Evolutionary conservation across 2,329 filamentous ascomycete genomes (phyloP).

Genomic region (Fusarium pininemorale): DNA sequence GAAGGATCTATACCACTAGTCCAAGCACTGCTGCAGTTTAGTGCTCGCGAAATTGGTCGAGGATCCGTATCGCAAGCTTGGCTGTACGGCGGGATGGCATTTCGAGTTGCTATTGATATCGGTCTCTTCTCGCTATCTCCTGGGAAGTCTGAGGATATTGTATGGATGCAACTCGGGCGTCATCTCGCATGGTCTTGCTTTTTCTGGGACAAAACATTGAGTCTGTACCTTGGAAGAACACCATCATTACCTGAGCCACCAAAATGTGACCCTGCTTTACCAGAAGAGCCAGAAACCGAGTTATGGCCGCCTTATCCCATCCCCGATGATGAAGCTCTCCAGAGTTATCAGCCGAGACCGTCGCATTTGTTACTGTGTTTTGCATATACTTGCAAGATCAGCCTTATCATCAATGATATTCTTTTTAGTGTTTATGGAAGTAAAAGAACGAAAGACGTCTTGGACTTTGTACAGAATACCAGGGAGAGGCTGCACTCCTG

Average conservation of each 20-base stretch:
- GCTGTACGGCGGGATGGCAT: not conserved
- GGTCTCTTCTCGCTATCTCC: not conserved
- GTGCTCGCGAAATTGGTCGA: not conserved
- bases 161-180: not conserved
- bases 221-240: not conserved
- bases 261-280: not conserved
- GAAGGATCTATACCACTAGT: not conserved
- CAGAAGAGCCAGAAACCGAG: not conserved
- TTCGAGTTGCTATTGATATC: not conserved
- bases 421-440: not conserved
- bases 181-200: conserved; percentile 1
- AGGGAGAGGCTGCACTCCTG: not conserved
- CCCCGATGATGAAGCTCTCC: not conserved
- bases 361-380: not conserved
- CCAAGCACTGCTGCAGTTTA: not conserved
- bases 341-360: not conserved
- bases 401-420: not conserved
- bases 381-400: not conserved
- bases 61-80: not conserved
- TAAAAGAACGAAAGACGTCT: not conserved
- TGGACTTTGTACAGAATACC: not conserved
- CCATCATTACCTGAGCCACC: not conserved
- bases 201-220: not conserved
- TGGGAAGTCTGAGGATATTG: fast-evolving
- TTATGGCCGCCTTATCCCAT: not conserved